Evolutionary conservation across 495 filamentous ascomycete species (phyloP).

Genomic region (Acidomyces sp.): DNA sequence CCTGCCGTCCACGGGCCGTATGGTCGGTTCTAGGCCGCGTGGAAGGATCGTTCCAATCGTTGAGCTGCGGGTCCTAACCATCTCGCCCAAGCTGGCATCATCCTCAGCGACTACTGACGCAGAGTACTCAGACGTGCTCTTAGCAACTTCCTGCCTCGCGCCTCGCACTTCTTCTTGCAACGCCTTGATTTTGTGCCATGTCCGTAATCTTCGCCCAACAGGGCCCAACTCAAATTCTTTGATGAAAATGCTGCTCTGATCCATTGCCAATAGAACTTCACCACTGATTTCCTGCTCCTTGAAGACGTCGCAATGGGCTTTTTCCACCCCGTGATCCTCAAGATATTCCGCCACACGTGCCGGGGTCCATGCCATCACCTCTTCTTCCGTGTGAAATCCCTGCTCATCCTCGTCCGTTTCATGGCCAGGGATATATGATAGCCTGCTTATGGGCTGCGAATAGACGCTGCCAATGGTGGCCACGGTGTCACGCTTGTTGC

Average conservation of each 20-base stretch:
- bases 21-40: constrained; percentile 31
- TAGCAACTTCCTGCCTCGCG: constrained; percentile 30
- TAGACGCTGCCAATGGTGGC: constrained; percentile 79
- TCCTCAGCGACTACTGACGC: constrained; percentile 7
- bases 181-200: constrained; percentile 87
- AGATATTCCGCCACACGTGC: constrained; percentile 73
- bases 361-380: constrained; percentile 50
- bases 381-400: constrained; percentile 30
- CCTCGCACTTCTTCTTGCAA: constrained; percentile 71
- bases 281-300: constrained; percentile 92
- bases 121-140: constrained; percentile 24
- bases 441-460: constrained; percentile 60
- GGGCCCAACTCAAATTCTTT: constrained; percentile 92
- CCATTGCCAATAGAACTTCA: constrained; percentile 85
- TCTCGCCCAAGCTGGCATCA: constrained; percentile 15
- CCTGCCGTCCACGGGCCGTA: too few relatives aligned
- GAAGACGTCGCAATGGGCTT: constrained; percentile 81
- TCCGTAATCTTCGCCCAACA: constrained; percentile 73
- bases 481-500: constrained; percentile 47
- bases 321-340: constrained; percentile 66
- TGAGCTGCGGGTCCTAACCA: constrained; percentile 28
- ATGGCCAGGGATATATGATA: constrained; percentile 82
- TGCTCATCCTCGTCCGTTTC: constrained; percentile 35
- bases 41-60: constrained; percentile 42
- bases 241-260: constrained; percentile 81